Evolutionary conservation across 2,329 filamentous ascomycete genomes (phyloP).

Genomic region (Epichloe typhina): DNA sequence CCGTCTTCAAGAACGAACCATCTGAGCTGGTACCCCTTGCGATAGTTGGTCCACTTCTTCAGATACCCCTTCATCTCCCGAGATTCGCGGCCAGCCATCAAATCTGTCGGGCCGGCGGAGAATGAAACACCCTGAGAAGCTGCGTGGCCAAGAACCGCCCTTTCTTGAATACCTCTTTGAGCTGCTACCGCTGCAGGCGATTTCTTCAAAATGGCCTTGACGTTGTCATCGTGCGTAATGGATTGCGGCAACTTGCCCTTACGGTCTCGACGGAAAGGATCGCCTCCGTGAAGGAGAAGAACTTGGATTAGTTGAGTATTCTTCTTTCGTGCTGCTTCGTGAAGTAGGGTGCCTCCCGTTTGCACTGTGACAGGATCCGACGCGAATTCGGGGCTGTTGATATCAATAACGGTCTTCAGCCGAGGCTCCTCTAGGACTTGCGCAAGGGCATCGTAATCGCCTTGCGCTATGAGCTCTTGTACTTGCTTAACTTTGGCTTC

Average conservation of each 20-base stretch:
- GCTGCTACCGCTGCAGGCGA: constrained; percentile 90
- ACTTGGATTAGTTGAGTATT: constrained; percentile 82
- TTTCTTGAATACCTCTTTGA: constrained; percentile 91
- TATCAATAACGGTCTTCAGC: constrained; percentile 75
- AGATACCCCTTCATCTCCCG: constrained; percentile 97
- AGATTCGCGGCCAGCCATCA: constrained; percentile 67
- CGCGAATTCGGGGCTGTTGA: constrained; percentile 81
- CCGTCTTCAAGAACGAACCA: constrained; percentile 99
- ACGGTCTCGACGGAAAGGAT: constrained; percentile 88
- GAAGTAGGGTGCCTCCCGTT: constrained; percentile 79
- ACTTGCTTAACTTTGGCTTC: constrained; percentile 77
- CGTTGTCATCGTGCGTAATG: constrained; percentile 88
- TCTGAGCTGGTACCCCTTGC: constrained; percentile 86
- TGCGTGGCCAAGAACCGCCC: constrained; percentile 75
- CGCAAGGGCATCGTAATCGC: constrained; percentile 67
- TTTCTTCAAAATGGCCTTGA: constrained; percentile 76
- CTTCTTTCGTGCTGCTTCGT: constrained; percentile 81
- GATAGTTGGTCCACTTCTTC: constrained; percentile 99
- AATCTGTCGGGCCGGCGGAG: constrained; percentile 41
- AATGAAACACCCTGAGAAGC: constrained; percentile 40
- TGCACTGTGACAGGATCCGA: constrained; percentile 68
- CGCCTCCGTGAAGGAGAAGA: constrained; percentile 82
- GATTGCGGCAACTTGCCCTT: constrained; percentile 94
- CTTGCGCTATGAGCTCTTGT: constrained; percentile 59
- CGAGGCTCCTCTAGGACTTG: constrained; percentile 72